Percentiles rank a stretch among this genome's conserved stretches.
These are phyloP conservation scores for Xylaria palmicola DNA, from an alignment of 495 filamentous ascomycete genomes.

Conservation along the genomic window DNA sequence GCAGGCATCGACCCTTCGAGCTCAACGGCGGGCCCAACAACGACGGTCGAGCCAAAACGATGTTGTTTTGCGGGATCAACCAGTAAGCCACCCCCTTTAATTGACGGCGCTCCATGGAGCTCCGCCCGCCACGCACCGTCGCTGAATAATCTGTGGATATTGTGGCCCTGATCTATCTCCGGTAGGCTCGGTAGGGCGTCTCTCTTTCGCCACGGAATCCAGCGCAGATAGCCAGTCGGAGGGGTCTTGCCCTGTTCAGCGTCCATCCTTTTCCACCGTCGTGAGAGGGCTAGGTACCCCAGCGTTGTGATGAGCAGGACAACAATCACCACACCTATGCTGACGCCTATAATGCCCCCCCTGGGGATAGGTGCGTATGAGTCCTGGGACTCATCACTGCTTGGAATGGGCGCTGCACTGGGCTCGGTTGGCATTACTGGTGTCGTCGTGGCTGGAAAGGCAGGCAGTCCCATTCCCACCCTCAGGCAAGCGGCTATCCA, in stretches of 20 bases:
- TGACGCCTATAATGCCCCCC: neutral
- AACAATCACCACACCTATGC: neutral
- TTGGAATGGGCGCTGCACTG: neutral
- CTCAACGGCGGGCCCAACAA: neutral
- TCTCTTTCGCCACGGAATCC: neutral
- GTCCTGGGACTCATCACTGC: neutral
- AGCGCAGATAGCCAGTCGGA: neutral
- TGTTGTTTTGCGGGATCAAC: neutral
- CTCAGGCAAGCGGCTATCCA: neutral
- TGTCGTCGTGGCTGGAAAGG: neutral
- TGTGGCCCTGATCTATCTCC: neutral
- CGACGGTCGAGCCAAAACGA: neutral
- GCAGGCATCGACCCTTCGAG: neutral
- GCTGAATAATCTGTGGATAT: neutral
- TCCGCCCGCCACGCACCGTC: neutral
- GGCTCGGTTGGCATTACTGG: neutral
- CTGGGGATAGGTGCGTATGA: neutral
- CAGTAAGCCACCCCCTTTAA: neutral
- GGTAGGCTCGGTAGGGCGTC: neutral
- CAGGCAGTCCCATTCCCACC: neutral
- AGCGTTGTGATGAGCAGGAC: neutral
- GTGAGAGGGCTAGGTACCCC: neutral
- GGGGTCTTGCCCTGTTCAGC: neutral
- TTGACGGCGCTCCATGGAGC: neutral
- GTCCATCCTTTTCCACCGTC: neutral